Percentiles rank a stretch among this genome's conserved stretches.
Conservation (phyloP, 352 stramenopile genomes). For the Sclerospora graminicola region DNA sequence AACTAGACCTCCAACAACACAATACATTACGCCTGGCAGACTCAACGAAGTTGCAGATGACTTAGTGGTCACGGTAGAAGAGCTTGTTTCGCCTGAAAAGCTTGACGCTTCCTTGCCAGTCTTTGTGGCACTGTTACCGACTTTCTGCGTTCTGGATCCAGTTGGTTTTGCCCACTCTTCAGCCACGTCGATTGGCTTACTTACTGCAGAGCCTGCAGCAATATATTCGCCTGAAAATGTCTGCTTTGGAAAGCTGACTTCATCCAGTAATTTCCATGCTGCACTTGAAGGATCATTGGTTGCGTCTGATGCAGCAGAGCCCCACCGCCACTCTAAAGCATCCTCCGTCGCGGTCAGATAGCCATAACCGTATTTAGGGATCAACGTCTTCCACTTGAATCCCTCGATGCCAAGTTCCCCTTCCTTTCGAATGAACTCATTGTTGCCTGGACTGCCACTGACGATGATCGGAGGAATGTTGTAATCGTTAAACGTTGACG, state of each 20-base stretch:
- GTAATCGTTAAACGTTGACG: conserved; percentile 34
- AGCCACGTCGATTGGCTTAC: conserved; percentile 21
- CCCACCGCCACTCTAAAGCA: conserved; percentile 52
- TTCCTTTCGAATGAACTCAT: conserved; percentile 54
- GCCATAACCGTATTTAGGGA: conserved; percentile 67
- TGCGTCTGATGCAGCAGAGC: conserved; percentile 33
- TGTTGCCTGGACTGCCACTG: conserved; percentile 62
- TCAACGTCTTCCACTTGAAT: conserved; percentile 49
- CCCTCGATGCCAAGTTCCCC: conserved; percentile 37
- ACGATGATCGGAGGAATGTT: conserved; percentile 62
- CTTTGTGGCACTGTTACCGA: too few relatives aligned
- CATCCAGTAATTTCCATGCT: conserved; percentile 39
- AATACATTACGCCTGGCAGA: too few relatives aligned
- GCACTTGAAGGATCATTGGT: conserved; percentile 29
- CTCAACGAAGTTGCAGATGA: too few relatives aligned
- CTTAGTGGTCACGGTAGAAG: too few relatives aligned
- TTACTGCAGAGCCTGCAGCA: conserved; percentile 33
- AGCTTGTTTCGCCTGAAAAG: too few relatives aligned
- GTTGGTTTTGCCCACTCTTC: conserved; percentile 9
- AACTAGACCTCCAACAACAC: too few relatives aligned
- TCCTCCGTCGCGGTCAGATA: conserved; percentile 51
- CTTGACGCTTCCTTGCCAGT: too few relatives aligned
- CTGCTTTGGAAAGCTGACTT: conserved; percentile 33
- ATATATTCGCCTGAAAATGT: conserved; percentile 11
- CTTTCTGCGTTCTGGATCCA: too few relatives aligned